Base-by-base conservation (phyloP, 805 yeast genomes). In the Schwanniomyces yamadae region DNA sequence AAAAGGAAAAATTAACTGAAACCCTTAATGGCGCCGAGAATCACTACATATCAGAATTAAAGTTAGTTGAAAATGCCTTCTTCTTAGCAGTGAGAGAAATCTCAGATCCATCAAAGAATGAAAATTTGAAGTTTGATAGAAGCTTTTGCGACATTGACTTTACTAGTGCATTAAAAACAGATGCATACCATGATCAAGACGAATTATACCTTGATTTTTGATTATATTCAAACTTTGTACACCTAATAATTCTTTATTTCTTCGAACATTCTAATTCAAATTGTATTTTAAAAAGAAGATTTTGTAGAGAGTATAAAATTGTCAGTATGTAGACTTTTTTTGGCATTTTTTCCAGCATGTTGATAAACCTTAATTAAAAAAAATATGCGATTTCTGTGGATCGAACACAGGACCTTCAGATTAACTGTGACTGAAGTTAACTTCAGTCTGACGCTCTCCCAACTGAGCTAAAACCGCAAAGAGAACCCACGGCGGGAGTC, bases 401-500 rank as follows among this genome's bases (percentile, higher is more conserved):
- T 81, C 82, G 87, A 82, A 82, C 86, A 78, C 86, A 78, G 82
- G 85, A 80, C 87, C 87, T 82, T 75, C 84, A 80, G 85, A 79
- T 80, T 51, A 51, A 48, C 55, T 55, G 54, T 47, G 57, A 57
- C 62, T 47, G 54, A 52, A 53, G 54, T 50, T 46, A 20, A 44
- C 61, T 55, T 55, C 61, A 55, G 61, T 55, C 61, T 55, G 59
- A 54, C 61, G 61, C 61, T 56, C 61, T 56, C 61, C 61, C 61
- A 55, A 55, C 61, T 55, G 61, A 55, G 61, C 61, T 55, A 55
- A 55, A 52, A 43, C 61, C 61, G 61, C 61, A 37, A 33, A 36
- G 27, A 39, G 46, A 61, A 61, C 66, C 67, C 66, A 62, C 57
- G 66, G 58, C 69, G 66, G 61, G 79, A 73, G 76, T 73, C 79